phyloP scores from a whole-genome alignment of 495 filamentous ascomycete genomes.

The Staphylotrichum tortipilum region DNA sequence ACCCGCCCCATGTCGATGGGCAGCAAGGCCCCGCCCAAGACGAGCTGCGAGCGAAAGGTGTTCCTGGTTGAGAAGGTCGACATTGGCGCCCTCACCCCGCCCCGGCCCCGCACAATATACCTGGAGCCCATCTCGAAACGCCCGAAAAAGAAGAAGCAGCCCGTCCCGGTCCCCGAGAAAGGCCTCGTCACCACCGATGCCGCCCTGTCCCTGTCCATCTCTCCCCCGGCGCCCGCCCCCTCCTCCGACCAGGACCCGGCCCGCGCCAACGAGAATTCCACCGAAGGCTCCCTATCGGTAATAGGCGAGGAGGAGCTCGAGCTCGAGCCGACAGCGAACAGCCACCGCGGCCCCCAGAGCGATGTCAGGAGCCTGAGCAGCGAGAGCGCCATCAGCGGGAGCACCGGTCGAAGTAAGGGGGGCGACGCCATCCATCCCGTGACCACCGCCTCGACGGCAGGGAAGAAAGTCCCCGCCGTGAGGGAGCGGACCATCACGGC shows the following conservation, averaged over 20 bases:
- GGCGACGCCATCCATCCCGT: conserved; percentile 23
- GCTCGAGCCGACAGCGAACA: conserved; percentile 16
- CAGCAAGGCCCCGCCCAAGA: conserved; percentile 47
- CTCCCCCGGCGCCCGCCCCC: conserved; percentile 27
- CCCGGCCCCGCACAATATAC: conserved; percentile 65
- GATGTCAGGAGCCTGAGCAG: conserved; percentile 42
- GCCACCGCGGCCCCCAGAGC: conserved; percentile 27
- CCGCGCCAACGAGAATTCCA: conserved; percentile 34
- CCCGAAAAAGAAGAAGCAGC: conserved; percentile 43
- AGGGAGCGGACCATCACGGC: conserved; percentile 70
- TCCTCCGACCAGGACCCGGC: conserved; percentile 32
- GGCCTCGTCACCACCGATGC: conserved; percentile 20
- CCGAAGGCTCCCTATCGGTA: conserved; percentile 32
- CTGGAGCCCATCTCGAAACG: conserved; percentile 63
- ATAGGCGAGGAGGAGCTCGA: conserved; percentile 31
- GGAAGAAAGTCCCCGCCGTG: conserved; percentile 11
- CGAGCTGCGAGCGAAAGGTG: conserved; percentile 70
- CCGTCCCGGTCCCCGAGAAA: conserved; percentile 14
- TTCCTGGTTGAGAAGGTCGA: conserved; percentile 64
- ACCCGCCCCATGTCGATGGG: conserved; percentile 79
- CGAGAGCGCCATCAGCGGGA: conserved; percentile 36
- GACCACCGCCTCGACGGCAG: conserved; percentile 2
- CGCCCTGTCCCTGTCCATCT: conserved; percentile 26
- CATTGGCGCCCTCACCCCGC: conserved; percentile 43
- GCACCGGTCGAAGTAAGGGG: conserved; percentile 31